phyloP scores from a whole-genome alignment of 805 yeast genomes.

The Teunomyces funiuensis region DNA sequence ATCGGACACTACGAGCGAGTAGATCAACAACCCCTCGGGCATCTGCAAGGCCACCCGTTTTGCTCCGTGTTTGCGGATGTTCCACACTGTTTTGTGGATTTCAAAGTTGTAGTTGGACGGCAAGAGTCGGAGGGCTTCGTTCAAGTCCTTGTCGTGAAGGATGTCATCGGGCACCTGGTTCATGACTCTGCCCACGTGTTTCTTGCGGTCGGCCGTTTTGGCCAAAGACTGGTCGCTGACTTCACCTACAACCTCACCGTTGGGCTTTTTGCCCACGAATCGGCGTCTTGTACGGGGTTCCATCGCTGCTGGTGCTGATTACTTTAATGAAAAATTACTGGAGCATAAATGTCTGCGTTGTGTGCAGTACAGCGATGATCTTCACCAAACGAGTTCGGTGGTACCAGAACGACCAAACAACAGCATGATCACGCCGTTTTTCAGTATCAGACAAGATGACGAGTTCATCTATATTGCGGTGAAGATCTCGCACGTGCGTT shows the following conservation, averaged over 20 bases:
- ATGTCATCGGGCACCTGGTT: constrained; percentile 91
- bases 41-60: constrained; percentile 89
- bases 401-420: background rate
- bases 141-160: constrained; percentile 73
- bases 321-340: constrained; percentile 2
- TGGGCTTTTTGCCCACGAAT: constrained; percentile 56
- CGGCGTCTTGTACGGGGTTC: constrained; percentile 38
- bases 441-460: constrained; percentile 74
- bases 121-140: constrained; percentile 73
- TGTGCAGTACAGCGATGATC: constrained; percentile 2
- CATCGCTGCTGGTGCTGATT: constrained; percentile 24
- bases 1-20: constrained; percentile 86
- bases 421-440: constrained; percentile 83
- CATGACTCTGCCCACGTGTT: constrained; percentile 57
- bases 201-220: constrained; percentile 11
- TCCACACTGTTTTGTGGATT: constrained; percentile 94
- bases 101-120: constrained; percentile 96
- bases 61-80: constrained; percentile 70
- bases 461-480: constrained; percentile 64
- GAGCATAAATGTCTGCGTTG: background rate
- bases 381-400: background rate
- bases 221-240: constrained; percentile 16
- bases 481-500: constrained; percentile 69
- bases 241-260: constrained; percentile 13
- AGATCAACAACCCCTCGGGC: constrained; percentile 95